Evolutionary conservation across 768 basidiomycete genomes (phyloP), one percentile per base, ranked within the genome.

Genomic region (Megacollybia marginata): DNA sequence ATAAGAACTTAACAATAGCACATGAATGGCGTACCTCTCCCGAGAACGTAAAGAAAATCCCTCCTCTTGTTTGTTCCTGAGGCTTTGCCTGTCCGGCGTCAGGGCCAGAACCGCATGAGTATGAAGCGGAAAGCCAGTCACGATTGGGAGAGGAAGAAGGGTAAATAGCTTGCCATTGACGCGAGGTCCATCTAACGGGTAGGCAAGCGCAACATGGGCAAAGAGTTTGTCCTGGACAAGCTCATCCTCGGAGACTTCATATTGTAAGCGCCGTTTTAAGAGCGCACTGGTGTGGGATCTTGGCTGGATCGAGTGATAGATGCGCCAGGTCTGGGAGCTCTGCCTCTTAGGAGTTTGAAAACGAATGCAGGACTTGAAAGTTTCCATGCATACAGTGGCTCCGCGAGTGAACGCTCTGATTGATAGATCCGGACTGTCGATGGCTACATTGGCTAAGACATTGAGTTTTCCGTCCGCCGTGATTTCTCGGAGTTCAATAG

Each of bases 101-200:
- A 68, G 58, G 12, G 66, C 65, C 15, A 68, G 61, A 6, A 66
- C 52, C 1, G 52, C 64, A 48, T 68, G 63, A 32, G 65, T 47
- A 48, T 67, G 66, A 11, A 63, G 43, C 2, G 65, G 65, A 40
- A 65, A 64, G 9, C 48, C 53, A 1, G 65, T 67, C 6, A 51
- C 46, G 34, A 68, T 60, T 2, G 66, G 66, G 6, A 68, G 54
- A 6, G 65, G 66, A 5, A 68, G 58, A n/a, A 60, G 50, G 2
- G 66, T 67, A 50, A 67, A 68, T 10, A 68, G 54, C 18, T 40
- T 10, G 50, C 51, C 6, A 52, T 23, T n/a, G 44, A 31, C 18
- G 3, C 44, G 15, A 31, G 38, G 42, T 12, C 18, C 57, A 49
- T 40, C 15, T 8, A 40, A 18, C 38, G 38, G 8, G 8, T 15